Evolutionary conservation across 345 rosid species (phyloP), one percentile per base, ranked within the genome.

Genomic region (Dimocarpus longan): DNA sequence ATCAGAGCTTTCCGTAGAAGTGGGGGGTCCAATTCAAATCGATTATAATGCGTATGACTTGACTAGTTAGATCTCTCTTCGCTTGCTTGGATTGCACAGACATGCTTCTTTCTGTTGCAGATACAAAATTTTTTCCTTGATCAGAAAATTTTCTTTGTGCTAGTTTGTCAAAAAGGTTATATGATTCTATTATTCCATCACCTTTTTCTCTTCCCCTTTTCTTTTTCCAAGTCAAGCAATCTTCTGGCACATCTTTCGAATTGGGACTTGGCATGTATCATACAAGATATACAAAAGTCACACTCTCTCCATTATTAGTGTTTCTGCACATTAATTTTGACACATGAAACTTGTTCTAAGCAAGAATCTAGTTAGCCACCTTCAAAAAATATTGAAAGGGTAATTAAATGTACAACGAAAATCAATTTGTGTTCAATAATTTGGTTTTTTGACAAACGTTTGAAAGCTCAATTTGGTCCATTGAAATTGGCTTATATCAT

Each of bases 11-110:
- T 68, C 32, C 74, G 19, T 39, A 32, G 71, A 15, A n/a, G 79
- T 43, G 80, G 76, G 54, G 84, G 84, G 86, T 76, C 83, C 88
- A 63, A 66, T 43, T 48, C 67, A n/a, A 69, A 80, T 85, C 77
- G 80, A 85, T 82, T 66, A 62, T 71, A 69, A 72, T 81, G 74
- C 78, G 75, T 79, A 76, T 48, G 82, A 81, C 75, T 84, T 80
- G 77, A 69, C 76, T 37, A 18, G 68, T 74, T 73, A 73, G 75
- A 68, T 78, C 52, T 66, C 65, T 80, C 28, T 60, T 60, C 21
- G 26, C 28, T 60, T 80, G 82, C 80, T 81, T 86, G 83, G 26
- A 73, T 66, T 74, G 74, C 83, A 81, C 70, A 79, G 80, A 76
- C 87, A 82, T 73, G 43, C 76, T 64, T 54, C 40, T 24, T 60